Evolutionary conservation across 371 early-diverging fungal species (phyloP).

Genomic region (Fennellomyces sp.): DNA sequence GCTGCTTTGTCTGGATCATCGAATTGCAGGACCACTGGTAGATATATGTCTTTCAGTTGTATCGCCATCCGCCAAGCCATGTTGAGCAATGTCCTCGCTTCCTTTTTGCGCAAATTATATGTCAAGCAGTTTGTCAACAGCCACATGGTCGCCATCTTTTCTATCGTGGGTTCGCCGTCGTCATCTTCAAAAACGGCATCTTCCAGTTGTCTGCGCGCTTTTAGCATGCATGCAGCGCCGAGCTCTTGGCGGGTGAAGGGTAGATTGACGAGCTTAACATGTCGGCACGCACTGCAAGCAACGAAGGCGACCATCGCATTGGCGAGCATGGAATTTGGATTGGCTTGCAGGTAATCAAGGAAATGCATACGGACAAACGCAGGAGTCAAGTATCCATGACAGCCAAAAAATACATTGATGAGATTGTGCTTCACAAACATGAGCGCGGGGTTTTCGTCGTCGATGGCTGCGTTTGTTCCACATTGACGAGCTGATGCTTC

Average conservation of each 20-base stretch:
- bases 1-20: slow-evolving; percentile 5
- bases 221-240: slow-evolving; percentile 21
- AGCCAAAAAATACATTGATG: slow-evolving; percentile 29
- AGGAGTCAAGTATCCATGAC: slow-evolving; percentile 22
- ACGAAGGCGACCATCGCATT: slow-evolving; percentile 29
- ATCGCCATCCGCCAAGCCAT: slow-evolving; percentile 41
- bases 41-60: slow-evolving; percentile 25
- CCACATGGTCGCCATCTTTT: neutral
- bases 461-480: no score
- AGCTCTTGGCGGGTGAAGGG: slow-evolving; percentile 17
- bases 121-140: neutral
- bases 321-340: slow-evolving; percentile 29
- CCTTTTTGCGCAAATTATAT: slow-evolving; percentile 21
- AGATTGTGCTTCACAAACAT: slow-evolving; percentile 6
- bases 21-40: slow-evolving; percentile 1
- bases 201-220: slow-evolving; percentile 24
- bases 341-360: slow-evolving; percentile 16
- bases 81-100: slow-evolving; percentile 34
- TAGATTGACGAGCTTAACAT: neutral
- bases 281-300: neutral
- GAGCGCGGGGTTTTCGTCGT: neutral
- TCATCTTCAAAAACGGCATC: slow-evolving; percentile 30
- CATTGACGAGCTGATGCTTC: no score
- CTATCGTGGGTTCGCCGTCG: neutral
- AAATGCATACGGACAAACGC: slow-evolving; percentile 28